These are phyloP conservation scores for Daldinia eschscholtzii DNA, from an alignment of 2,329 filamentous ascomycete genomes.

Conservation along the genomic window DNA sequence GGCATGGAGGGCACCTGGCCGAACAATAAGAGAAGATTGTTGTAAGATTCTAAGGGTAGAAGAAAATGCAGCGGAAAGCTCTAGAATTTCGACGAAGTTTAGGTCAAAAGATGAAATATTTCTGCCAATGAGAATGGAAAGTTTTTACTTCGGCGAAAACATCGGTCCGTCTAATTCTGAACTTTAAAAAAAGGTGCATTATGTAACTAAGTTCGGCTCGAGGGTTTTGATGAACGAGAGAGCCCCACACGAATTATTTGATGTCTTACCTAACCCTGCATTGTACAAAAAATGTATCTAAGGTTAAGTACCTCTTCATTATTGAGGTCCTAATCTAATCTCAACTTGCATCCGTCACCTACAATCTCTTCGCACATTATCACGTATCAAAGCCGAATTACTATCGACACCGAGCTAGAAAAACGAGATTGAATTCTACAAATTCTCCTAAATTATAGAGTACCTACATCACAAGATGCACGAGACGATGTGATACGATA, in stretches of 20 bases:
- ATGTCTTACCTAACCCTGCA: too few relatives aligned
- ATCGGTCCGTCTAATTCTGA: slow-evolving; percentile 3
- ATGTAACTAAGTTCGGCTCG: not conserved
- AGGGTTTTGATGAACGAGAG: not conserved
- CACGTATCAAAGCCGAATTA: not conserved
- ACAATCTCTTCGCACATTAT: not conserved
- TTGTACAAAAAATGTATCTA: too few relatives aligned
- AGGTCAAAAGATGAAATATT: not conserved
- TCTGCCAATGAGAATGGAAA: slow-evolving; percentile 22
- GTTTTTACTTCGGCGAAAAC: not conserved
- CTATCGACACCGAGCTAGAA: not conserved
- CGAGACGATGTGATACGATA: not conserved
- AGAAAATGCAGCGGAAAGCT: slow-evolving; percentile 50
- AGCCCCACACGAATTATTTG: too few relatives aligned
- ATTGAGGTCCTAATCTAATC: too few relatives aligned
- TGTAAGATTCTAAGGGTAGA: slow-evolving; percentile 38
- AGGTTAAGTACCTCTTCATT: too few relatives aligned
- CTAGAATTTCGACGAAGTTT: slow-evolving; percentile 50
- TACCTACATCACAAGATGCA: not conserved
- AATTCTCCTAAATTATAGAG: slow-evolving; percentile 3
- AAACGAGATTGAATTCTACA: not conserved
- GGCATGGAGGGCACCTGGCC: slow-evolving; percentile 49
- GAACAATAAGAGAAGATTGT: slow-evolving; percentile 33
- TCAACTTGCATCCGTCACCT: too few relatives aligned
- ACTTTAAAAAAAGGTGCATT: not conserved